Base-by-base conservation (phyloP, 108 stramenopile species). In the Discostella pseudostelligera region DNA sequence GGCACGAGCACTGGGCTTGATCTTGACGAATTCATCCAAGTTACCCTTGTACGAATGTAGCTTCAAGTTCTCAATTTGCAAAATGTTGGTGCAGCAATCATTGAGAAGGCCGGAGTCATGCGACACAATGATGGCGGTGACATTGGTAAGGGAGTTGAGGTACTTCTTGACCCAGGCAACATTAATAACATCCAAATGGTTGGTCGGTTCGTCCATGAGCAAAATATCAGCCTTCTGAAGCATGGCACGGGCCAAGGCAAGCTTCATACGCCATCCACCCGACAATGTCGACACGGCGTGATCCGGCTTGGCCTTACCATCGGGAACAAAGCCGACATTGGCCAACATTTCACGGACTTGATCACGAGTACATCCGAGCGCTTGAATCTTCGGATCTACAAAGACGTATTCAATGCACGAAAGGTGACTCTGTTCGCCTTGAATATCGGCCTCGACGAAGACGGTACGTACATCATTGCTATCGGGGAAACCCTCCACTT, bases 231-330 rank as follows among this genome's bases (percentile, higher is more conserved):
- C 97, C 69, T 92, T 89, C 64, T 97, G 97, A 83, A 99, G 96
- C 99, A 97, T 98, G 43, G 97, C 97, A 69, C 96, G 88, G 14
- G 97, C 96, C 68, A 98, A 87, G 51, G 98, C 97, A 32, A 99
- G 93, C 89, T 99, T 99, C 99, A 99, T 98, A 65, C 97, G 92
- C 99, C 97, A 98, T 60, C 99, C 99, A 42, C 99, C 99, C 69
- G 85, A 87, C 59, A 98, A 83, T 20, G 96, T 97, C 51, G 97
- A 96, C 71, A 98, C 97, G 36, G 97, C 95, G 87, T 99, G 90
- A 55, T 92, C 88, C 22, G 94, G 94, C 85, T 96, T 97, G 75
- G 96, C 96, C 86, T 97, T 97, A 44, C 95, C 95, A 71, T 98
- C 94, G 8, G 85, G 83, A 40, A 88, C 88, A 79, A 98, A 99